phyloP scores from a whole-genome alignment of 345 rosid genomes.

The Pelargonium nanum region DNA sequence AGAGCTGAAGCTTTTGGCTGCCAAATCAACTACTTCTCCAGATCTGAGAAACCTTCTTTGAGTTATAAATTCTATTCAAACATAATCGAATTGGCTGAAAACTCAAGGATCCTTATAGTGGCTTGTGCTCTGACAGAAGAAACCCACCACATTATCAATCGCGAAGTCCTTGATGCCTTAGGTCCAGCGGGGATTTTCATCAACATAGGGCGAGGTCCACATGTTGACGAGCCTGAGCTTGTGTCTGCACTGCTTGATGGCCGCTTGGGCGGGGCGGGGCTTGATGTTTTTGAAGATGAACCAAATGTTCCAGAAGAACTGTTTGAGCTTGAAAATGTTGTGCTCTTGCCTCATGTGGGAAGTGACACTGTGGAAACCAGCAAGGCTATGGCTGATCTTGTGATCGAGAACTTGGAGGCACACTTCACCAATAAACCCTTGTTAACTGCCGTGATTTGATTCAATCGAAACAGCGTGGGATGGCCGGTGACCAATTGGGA shows the following conservation, averaged over 20 bases:
- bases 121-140: constrained; percentile 45
- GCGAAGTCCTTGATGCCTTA: constrained; percentile 40
- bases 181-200: constrained; percentile 56
- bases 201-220: constrained; percentile 52
- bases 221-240: constrained; percentile 45
- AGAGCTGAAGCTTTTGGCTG: constrained; percentile 54
- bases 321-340: constrained; percentile 36
- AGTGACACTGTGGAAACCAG: constrained; percentile 40
- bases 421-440: constrained; percentile 26
- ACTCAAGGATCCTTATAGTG: constrained; percentile 39
- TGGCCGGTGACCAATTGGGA: neutral
- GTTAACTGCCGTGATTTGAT: constrained; percentile 26
- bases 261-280: constrained; percentile 48
- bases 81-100: constrained; percentile 33
- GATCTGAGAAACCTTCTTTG: constrained; percentile 27
- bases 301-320: constrained; percentile 46
- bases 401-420: constrained; percentile 31
- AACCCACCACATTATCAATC: constrained; percentile 38
- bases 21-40: constrained; percentile 37
- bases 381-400: constrained; percentile 44
- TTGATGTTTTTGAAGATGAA: constrained; percentile 50
- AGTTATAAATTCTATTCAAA: constrained; percentile 34
- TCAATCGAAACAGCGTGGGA: no score
- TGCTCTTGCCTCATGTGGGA: constrained; percentile 54
- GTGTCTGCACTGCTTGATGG: constrained; percentile 57